A percentile compares a stretch with the other conserved stretches of the same genome.
Evolutionary conservation across 306 rosid species (phyloP).

Genomic region (Glycine latifolia): DNA sequence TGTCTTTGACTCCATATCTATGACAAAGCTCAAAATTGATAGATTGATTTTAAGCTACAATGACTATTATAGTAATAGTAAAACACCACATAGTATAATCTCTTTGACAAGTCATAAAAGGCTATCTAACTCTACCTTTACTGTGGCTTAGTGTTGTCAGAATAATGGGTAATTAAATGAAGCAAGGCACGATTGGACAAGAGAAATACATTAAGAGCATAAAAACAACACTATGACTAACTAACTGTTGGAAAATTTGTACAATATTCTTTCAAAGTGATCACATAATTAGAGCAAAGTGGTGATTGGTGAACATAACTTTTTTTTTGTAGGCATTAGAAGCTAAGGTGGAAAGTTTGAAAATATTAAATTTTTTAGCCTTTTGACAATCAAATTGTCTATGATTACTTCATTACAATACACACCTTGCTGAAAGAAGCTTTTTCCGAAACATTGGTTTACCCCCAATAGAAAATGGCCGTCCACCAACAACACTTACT

Average conservation of each 20-base stretch:
- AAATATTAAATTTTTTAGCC: constrained; percentile 36
- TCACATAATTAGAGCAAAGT: constrained; percentile 29
- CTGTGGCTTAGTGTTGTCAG: constrained; percentile 19
- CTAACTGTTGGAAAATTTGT: not conserved
- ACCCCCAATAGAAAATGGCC: constrained; percentile 91
- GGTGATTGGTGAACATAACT: not conserved
- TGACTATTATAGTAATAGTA: constrained; percentile 21
- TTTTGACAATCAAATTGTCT: constrained; percentile 23
- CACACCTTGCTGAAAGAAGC: constrained; percentile 85
- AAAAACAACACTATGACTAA: not conserved
- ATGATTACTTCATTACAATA: constrained; percentile 32
- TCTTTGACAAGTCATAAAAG: constrained; percentile 32
- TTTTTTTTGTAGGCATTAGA: constrained; percentile 29
- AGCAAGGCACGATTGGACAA: constrained; percentile 5
- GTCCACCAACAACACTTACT: constrained; percentile 87
- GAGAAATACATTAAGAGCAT: constrained; percentile 1
- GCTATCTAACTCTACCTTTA: constrained; percentile 34
- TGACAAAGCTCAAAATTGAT: constrained; percentile 42
- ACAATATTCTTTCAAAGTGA: constrained; percentile 7
- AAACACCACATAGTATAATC: constrained; percentile 40
- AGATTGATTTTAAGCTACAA: constrained; percentile 33
- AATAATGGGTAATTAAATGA: constrained; percentile 12
- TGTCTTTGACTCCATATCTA: constrained; percentile 62
- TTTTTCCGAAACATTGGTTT: constrained; percentile 57
- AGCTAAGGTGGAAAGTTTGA: constrained; percentile 39